These are phyloP conservation scores for Ceratocystis variospora DNA, from an alignment of 2,329 filamentous ascomycete genomes.

Conservation along the genomic window DNA sequence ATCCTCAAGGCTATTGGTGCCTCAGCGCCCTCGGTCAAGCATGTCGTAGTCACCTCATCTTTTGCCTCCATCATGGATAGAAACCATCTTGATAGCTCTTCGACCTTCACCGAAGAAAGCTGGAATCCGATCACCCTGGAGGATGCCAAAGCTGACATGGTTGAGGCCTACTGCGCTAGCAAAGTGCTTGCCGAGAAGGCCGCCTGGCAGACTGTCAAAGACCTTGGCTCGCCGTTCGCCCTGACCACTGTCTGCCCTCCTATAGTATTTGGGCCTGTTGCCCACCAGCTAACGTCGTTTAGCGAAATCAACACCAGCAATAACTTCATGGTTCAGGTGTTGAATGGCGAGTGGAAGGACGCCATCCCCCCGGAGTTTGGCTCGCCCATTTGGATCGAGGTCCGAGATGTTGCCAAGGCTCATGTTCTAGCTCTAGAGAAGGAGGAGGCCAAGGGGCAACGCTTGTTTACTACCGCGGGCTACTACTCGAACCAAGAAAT, in stretches of 20 bases:
- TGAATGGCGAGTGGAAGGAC: conserved; percentile 37
- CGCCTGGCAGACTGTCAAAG: conserved; percentile 38
- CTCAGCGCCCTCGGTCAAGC: conserved; percentile 46
- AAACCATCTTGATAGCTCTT: conserved; percentile 24
- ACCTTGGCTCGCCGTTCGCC: conserved; percentile 34
- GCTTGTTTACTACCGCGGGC: conserved; percentile 38
- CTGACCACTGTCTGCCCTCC: conserved; percentile 42
- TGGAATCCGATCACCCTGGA: conserved; percentile 42
- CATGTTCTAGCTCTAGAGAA: conserved; percentile 40
- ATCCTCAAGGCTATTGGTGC: conserved; percentile 57
- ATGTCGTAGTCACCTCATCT: conserved; percentile 50
- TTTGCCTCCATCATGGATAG: conserved; percentile 40
- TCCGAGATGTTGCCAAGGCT: conserved; percentile 40
- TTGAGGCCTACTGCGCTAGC: conserved; percentile 39
- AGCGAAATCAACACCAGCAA: conserved; percentile 41
- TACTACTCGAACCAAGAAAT: conserved; percentile 36
- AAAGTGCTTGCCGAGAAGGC: conserved; percentile 42
- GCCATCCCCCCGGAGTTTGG: conserved; percentile 31
- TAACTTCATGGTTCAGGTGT: conserved; percentile 35
- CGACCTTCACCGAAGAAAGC: conserved; percentile 33
- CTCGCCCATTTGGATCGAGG: conserved; percentile 39
- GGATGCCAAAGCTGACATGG: conserved; percentile 29
- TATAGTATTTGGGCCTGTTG: conserved; percentile 40
- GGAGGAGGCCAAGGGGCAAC: conserved; percentile 34
- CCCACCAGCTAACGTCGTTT: conserved; percentile 34